Conservation (phyloP, 139 green algal species). For the Picochlorum sp. region DNA sequence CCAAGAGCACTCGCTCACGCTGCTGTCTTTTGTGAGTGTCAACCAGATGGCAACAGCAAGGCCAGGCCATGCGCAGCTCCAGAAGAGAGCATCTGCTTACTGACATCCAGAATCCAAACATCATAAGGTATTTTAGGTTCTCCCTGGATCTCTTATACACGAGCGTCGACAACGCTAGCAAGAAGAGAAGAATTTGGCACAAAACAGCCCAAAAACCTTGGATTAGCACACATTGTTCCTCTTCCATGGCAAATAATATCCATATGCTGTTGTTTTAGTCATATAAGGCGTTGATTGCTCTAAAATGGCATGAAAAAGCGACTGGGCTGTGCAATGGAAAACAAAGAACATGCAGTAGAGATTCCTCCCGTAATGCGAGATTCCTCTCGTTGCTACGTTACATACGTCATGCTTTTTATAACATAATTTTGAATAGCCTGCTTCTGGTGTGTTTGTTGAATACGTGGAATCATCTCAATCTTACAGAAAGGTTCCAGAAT, state of each 20-base stretch:
- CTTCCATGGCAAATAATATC: neutral
- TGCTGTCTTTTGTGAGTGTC: neutral
- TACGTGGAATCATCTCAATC: neutral
- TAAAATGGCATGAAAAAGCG: no score
- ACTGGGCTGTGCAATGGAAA: no score
- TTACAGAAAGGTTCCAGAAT: constrained; percentile 5
- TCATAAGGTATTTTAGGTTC: constrained; percentile 33
- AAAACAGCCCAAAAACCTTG: constrained; percentile 7
- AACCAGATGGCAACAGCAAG: constrained; percentile 42
- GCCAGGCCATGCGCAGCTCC: constrained; percentile 26
- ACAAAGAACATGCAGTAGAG: no score
- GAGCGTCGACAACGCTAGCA: neutral
- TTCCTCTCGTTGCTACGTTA: no score
- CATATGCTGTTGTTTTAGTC: no score
- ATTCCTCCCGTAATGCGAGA: no score
- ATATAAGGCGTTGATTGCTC: no score
- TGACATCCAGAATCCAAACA: constrained; percentile 50
- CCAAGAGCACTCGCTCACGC: constrained; percentile 42
- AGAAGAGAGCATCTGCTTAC: constrained; percentile 39
- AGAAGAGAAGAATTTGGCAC: neutral
- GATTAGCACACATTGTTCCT: neutral
- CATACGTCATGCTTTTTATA: no score
- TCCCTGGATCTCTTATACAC: constrained; percentile 15
- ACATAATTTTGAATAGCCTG: no score
- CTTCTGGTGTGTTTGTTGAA: no score